Evolutionary conservation across 352 stramenopile genomes (phyloP).

Genomic region (Pythium sp.): DNA sequence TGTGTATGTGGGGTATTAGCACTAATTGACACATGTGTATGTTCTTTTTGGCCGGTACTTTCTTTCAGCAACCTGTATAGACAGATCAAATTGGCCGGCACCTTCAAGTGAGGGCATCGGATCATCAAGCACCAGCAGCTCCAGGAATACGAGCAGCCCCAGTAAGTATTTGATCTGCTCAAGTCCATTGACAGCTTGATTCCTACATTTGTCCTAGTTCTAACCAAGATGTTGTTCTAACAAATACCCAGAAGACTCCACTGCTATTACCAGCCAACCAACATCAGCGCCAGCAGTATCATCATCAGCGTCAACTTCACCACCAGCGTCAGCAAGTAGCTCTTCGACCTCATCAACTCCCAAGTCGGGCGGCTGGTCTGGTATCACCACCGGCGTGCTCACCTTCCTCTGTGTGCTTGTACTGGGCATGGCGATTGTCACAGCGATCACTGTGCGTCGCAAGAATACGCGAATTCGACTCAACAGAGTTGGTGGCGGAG

Average conservation of each 20-base stretch:
- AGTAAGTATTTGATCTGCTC: neutral
- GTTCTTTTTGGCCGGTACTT: neutral
- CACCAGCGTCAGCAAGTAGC: neutral
- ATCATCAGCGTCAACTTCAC: neutral
- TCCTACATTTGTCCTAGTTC: neutral
- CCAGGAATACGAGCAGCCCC: neutral
- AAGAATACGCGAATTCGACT: neutral
- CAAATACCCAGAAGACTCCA: neutral
- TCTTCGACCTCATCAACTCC: neutral
- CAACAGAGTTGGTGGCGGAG: neutral
- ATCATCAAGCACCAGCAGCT: neutral
- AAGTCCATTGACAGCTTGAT: neutral
- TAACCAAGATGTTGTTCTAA: neutral
- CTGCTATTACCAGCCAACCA: neutral
- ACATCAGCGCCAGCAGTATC: neutral
- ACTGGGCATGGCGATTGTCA: neutral
- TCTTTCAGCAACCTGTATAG: neutral
- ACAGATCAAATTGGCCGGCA: neutral
- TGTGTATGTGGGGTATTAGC: neutral
- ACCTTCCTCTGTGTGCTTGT: conserved; percentile 2
- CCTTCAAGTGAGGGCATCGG: neutral
- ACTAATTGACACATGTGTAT: neutral
- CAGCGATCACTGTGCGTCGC: neutral
- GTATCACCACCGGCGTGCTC: neutral
- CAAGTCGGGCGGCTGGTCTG: neutral